These are phyloP conservation scores for Calonectria ilicicola DNA, from an alignment of 2,329 filamentous ascomycete species.

Conservation along the genomic window DNA sequence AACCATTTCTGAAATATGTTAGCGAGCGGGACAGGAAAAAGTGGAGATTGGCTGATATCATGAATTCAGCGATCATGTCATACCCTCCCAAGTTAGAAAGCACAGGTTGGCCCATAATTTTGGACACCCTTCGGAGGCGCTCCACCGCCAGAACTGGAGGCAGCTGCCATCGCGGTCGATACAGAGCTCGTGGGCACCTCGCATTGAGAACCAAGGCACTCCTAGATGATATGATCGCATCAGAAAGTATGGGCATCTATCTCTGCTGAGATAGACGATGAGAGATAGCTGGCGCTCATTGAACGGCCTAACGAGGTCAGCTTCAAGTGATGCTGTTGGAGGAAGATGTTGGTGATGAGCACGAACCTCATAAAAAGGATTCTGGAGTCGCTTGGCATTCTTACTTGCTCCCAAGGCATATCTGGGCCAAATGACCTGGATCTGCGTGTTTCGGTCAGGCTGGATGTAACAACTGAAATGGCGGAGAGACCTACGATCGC, in stretches of 20 bases:
- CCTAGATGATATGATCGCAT: slow-evolving; percentile 57
- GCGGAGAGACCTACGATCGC: slow-evolving; percentile 41
- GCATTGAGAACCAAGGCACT: slow-evolving; percentile 59
- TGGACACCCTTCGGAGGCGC: slow-evolving; percentile 51
- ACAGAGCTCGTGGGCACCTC: slow-evolving; percentile 66
- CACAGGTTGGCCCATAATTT: slow-evolving; percentile 67
- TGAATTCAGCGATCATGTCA: slow-evolving; percentile 27
- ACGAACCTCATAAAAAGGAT: slow-evolving; percentile 67
- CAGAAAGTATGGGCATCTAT: slow-evolving; percentile 60
- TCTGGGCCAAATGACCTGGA: slow-evolving; percentile 62
- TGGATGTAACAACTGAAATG: not conserved
- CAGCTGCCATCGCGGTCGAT: slow-evolving; percentile 62
- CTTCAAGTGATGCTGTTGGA: not conserved
- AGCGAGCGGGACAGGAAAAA: not conserved
- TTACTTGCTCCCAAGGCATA: slow-evolving; percentile 55
- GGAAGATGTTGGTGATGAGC: not conserved
- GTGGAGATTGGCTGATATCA: not conserved
- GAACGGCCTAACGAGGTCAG: slow-evolving; percentile 57
- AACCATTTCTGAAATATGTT: slow-evolving; percentile 62
- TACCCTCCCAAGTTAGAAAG: slow-evolving; percentile 73
- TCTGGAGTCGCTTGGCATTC: slow-evolving; percentile 60
- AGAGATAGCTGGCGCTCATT: slow-evolving; percentile 67
- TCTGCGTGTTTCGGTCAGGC: slow-evolving; percentile 42
- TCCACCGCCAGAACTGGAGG: slow-evolving; percentile 66
- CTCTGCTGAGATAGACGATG: slow-evolving; percentile 61